Evolutionary conservation across 768 basidiomycete species (phyloP), one percentile per base, ranked within the genome.

Genomic region (Gloeostereum incarnatum): DNA sequence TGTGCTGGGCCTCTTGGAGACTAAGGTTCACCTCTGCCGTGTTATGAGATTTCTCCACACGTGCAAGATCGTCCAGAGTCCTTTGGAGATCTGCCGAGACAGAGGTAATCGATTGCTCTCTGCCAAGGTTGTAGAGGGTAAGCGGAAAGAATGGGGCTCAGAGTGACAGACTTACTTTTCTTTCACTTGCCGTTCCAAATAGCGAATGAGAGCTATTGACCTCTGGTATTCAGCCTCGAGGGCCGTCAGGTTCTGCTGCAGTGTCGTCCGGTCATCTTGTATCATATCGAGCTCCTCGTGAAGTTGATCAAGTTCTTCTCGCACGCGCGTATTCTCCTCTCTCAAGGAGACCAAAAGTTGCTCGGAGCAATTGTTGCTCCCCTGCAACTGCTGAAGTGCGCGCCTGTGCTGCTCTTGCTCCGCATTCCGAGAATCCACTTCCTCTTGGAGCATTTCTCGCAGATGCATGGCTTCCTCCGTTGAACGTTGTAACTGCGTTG

Each of bases 211-310:
- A 5, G 84, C 83, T 32, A 71, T 60, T 6, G 65, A 67, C 25
- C 77, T 73, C 54, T 86, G 81, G 9, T 74, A 54, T 49, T 86
- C 80, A 2, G 82, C 78, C 43, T 73, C 72, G 19, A 84, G 58
- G 10, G 60, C 57, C 0, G 80, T 83, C 32, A 68, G 66, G 46
- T 78, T 63, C 34, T 66, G 63, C 42, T 83, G 75, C 11, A 81
- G 55, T 7, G 52, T 36, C 1, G 53, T 56, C 44, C 68, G 76
- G 57, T 84, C 79, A 31, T 68, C 62, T 43, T 71, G 68, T 14
- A 67, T 39, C 3, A 50, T 31, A 23, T 61, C 55, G 18, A 66
- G 43, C 10, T 64, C 59, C 1, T 40, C 40, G 32, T 64, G 57
- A 19, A 62, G 50, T 35, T 68, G 55, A 29, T 68, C 57, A 14